Percentiles rank a stretch among this genome's conserved stretches.
Conservation (phyloP, 208 protist genomes). For the Trypanosoma caninum region DNA sequence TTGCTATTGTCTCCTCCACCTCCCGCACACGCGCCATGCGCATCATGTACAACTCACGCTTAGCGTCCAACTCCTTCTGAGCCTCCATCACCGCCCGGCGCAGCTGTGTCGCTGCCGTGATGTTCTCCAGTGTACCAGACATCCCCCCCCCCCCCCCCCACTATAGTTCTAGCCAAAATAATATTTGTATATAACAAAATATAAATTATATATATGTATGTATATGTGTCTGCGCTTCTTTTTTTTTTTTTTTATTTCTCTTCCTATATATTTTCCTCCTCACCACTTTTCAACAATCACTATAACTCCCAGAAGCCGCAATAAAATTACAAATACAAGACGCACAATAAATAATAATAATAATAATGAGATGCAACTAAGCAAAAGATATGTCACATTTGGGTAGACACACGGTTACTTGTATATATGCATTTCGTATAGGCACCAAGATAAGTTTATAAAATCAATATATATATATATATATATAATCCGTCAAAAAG, state of each 20-base stretch:
- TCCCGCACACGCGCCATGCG: slow-evolving; percentile 84
- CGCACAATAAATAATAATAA: too few species aligned
- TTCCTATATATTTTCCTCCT: background rate
- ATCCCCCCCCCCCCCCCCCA: slow-evolving; percentile 23
- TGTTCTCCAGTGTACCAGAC: slow-evolving; percentile 83
- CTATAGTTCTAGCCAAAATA: background rate
- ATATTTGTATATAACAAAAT: slow-evolving; percentile 2
- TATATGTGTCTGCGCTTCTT: background rate
- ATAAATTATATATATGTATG: background rate
- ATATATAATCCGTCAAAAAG: too few species aligned
- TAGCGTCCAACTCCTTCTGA: slow-evolving; percentile 84
- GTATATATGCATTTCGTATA: too few species aligned
- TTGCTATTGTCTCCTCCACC: slow-evolving; percentile 71
- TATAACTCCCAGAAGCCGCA: too few species aligned
- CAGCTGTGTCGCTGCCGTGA: slow-evolving; percentile 88
- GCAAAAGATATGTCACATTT: too few species aligned
- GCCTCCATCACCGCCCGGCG: slow-evolving; percentile 79
- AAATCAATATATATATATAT: too few species aligned
- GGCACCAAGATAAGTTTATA: too few species aligned
- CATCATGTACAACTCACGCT: slow-evolving; percentile 76
- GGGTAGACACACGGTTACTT: too few species aligned
- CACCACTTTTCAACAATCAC: too few species aligned
- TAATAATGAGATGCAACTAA: too few species aligned
- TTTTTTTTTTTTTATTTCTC: background rate
- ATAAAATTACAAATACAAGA: too few species aligned